Percentiles rank a stretch among this genome's conserved stretches.
phyloP scores from a whole-genome alignment of 1,284 basidiomycete species.

The Flammula alnicola region DNA sequence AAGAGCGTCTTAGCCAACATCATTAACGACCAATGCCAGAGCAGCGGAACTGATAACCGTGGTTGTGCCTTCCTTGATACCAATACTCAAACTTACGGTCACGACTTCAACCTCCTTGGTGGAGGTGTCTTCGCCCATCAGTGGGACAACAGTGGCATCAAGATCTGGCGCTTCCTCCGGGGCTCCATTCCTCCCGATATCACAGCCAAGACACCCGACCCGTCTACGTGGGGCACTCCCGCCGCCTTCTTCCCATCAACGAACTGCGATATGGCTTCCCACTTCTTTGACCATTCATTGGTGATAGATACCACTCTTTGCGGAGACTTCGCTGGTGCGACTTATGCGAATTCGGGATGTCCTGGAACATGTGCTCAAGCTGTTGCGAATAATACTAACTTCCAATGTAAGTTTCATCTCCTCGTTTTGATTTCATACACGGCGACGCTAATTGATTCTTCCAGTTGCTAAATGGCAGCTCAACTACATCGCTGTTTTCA shows the following conservation, averaged over 20 bases:
- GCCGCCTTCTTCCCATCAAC: conserved; percentile 65
- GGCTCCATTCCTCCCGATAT: conserved; percentile 74
- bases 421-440: not conserved
- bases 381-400: conserved; percentile 70
- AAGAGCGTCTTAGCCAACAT: conserved; percentile 34
- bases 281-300: conserved; percentile 73
- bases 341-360: conserved; percentile 62
- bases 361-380: conserved; percentile 70
- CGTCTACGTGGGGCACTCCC: conserved; percentile 70
- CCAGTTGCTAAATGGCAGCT: conserved; percentile 62
- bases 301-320: conserved; percentile 71
- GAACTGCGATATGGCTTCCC: conserved; percentile 65
- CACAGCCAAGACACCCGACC: conserved; percentile 56
- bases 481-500: conserved; percentile 52
- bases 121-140: conserved; percentile 82
- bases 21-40: conserved; percentile 52
- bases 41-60: conserved; percentile 51
- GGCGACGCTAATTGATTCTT: conserved; percentile 15
- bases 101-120: conserved; percentile 63
- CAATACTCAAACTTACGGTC: conserved; percentile 63
- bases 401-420: conserved; percentile 48
- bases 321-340: conserved; percentile 66
- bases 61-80: conserved; percentile 72
- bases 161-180: conserved; percentile 80
- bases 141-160: conserved; percentile 72